Conservation (phyloP, 768 basidiomycete species). For the Collybia sordida region DNA sequence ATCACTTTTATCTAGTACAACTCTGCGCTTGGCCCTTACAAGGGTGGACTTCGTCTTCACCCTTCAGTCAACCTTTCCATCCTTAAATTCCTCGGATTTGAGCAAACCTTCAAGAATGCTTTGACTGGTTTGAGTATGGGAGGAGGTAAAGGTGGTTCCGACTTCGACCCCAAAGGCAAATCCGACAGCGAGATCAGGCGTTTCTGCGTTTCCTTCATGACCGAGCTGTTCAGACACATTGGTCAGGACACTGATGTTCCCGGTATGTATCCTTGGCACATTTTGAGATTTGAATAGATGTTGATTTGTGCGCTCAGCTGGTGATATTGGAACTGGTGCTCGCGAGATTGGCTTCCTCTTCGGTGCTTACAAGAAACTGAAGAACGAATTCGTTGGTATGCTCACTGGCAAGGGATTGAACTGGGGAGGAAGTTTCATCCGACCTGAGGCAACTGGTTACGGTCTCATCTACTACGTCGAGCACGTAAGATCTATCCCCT, state of each 20-base stretch:
- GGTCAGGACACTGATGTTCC: conserved; percentile 77
- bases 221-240: conserved; percentile 71
- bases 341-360: conserved; percentile 78
- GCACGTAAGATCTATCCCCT: conserved; percentile 45
- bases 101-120: conserved; percentile 82
- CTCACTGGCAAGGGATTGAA: conserved; percentile 70
- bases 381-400: conserved; percentile 69
- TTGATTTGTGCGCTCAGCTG: conserved; percentile 31
- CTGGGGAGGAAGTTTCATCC: conserved; percentile 74
- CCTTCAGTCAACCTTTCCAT: conserved; percentile 80
- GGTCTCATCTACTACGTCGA: conserved; percentile 78
- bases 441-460: conserved; percentile 73
- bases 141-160: conserved; percentile 76
- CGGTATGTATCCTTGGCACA: conserved; percentile 24
- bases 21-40: conserved; percentile 77
- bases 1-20: conserved; percentile 48
- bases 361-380: conserved; percentile 74
- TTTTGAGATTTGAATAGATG: no score
- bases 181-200: conserved; percentile 71
- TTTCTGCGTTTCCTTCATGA: conserved; percentile 74
- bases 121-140: conserved; percentile 77
- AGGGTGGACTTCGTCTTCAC: conserved; percentile 77
- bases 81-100: conserved; percentile 83
- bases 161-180: conserved; percentile 84
- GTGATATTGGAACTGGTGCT: conserved; percentile 74